Evolutionary conservation across 495 filamentous ascomycete genomes (phyloP).

Genomic region (Sordaria brevicollis): DNA sequence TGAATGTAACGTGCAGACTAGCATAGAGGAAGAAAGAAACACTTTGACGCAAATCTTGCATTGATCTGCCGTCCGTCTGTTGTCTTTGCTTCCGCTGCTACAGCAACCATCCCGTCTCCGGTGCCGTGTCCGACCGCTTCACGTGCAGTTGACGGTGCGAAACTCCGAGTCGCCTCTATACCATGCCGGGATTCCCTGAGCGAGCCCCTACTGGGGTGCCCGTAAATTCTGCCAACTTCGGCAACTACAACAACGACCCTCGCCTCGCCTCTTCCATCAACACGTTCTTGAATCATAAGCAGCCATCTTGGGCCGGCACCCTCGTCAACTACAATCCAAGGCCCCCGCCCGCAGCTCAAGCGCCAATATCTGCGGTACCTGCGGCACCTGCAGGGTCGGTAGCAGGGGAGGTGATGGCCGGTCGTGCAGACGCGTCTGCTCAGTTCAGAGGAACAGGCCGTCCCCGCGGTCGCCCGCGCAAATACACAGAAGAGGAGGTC

Average conservation of each 20-base stretch:
- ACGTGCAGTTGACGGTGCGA: not conserved
- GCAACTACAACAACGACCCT: not conserved
- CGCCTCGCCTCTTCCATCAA: constrained; percentile 5
- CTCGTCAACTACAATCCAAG: not conserved
- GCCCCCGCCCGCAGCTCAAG: not conserved
- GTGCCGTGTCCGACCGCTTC: not conserved
- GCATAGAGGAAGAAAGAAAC: not conserved
- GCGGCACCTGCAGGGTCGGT: not conserved
- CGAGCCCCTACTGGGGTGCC: not conserved
- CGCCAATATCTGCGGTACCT: not conserved
- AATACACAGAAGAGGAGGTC: not conserved
- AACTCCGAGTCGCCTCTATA: not conserved
- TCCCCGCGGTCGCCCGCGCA: not conserved
- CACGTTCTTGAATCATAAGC: not conserved
- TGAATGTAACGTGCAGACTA: not conserved
- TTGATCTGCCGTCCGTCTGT: not conserved
- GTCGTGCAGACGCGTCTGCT: not conserved
- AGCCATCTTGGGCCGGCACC: constrained; percentile 4
- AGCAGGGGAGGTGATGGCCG: not conserved
- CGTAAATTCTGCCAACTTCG: not conserved
- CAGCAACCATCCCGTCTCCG: not conserved
- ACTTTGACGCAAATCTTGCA: not conserved
- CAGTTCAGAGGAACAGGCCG: not conserved
- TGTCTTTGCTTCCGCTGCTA: not conserved
- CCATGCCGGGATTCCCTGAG: not conserved